Base-by-base conservation (phyloP, 2,329 filamentous ascomycete species). In the Gaeumannomyces tritici region DNA sequence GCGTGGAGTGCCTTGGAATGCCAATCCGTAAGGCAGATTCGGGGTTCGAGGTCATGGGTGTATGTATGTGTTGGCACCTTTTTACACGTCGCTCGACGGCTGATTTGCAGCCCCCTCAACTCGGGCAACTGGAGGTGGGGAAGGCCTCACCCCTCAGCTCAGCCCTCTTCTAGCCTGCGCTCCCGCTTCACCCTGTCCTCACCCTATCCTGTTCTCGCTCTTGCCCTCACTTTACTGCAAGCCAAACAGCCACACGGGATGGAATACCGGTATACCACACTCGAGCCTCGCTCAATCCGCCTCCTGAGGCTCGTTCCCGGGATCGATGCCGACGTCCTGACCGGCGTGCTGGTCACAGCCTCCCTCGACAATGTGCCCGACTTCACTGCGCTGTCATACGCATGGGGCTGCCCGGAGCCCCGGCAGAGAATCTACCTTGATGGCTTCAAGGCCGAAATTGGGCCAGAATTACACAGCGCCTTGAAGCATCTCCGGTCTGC, bases 1-100 rank as follows among this genome's bases (percentile, higher is more conserved):
- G 27, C 59, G 63, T 3, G 55, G 58, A 9, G 42, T 47, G 3
- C 8, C 28, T 11, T 64, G 62, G 55, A 47, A 64, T n/a, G n/a
- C 57, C 24, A 61, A 47, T n/a, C 63, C 63, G 15, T 60, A 18
- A 54, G 35, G 4, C 12, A 8, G 35, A 15, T 12, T 26, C 11
- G 35, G 35, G 12, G 42, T 9, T 47, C 21, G 5, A 15, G 35
- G 8, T 2, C 1, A 21, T 3, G 18, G 35, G 8, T 47, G 18
- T 47, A 31, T 31, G 29, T 21, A 18, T 42, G 33, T 42, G 29
- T 8, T 29, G n/a, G n/a, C n/a, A n/a, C n/a, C n/a, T n/a, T n/a
- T n/a, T n/a, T n/a, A n/a, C n/a, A n/a, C n/a, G n/a, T 29, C 4
- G 5, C 15, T 42, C 15, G 15, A 35, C 33, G 11, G 15, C 33